These are phyloP conservation scores for Penicillium verrucosum DNA, from an alignment of 2,329 filamentous ascomycete species.

Conservation along the genomic window DNA sequence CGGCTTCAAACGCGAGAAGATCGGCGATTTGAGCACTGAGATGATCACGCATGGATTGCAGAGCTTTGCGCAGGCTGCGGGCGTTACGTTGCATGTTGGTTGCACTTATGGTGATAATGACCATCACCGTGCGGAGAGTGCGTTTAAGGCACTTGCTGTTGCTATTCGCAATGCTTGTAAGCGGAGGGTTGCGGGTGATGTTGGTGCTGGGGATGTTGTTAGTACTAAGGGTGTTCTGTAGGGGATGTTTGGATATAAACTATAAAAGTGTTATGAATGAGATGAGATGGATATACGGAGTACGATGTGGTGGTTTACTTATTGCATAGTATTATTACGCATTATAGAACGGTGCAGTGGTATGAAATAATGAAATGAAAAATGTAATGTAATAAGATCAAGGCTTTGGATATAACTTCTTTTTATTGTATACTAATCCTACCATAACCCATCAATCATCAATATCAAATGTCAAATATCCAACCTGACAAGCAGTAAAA, in stretches of 20 bases:
- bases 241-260: not conserved
- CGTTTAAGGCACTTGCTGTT: slow-evolving; percentile 92
- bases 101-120: slow-evolving; percentile 88
- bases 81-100: slow-evolving; percentile 92
- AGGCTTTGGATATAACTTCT: not conserved
- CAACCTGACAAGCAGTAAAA: not conserved
- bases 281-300: slow-evolving; percentile 1
- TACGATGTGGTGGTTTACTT: not conserved
- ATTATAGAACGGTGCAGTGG: not conserved
- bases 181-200: slow-evolving; percentile 69
- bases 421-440: not conserved
- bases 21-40: slow-evolving; percentile 88
- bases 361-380: not conserved
- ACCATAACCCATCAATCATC: not conserved
- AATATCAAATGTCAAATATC: not conserved
- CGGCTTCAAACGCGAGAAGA: slow-evolving; percentile 83
- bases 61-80: slow-evolving; percentile 87
- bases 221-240: slow-evolving; percentile 91
- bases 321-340: not conserved
- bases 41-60: slow-evolving; percentile 96
- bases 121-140: slow-evolving; percentile 92
- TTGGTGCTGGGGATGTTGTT: slow-evolving; percentile 85
- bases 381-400: not conserved
- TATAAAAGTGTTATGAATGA: slow-evolving; percentile 2
- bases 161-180: slow-evolving; percentile 75